phyloP scores from a whole-genome alignment of 2,329 filamentous ascomycete genomes.

The Colletotrichum destructivum region DNA sequence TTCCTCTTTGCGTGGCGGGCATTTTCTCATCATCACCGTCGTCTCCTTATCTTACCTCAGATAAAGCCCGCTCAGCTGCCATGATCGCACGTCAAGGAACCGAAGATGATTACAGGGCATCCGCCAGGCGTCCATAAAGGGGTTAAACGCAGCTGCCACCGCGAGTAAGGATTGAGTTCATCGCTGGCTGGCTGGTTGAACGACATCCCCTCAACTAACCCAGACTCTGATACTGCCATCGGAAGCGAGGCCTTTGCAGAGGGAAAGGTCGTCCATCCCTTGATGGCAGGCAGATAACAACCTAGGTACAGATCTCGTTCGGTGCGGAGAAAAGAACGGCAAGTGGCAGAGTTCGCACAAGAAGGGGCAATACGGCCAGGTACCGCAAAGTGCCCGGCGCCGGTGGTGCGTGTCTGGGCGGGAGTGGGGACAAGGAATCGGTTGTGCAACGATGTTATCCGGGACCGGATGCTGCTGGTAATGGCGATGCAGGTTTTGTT shows the following conservation, averaged over 20 bases:
- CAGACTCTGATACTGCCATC: conserved; percentile 5
- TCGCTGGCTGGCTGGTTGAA: conserved; percentile 25
- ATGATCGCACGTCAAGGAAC: not conserved
- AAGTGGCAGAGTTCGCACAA: not conserved
- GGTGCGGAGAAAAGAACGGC: conserved; percentile 12
- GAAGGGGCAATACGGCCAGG: conserved; percentile 4
- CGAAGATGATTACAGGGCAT: no score
- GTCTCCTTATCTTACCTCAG: no score
- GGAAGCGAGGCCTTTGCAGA: conserved; percentile 12
- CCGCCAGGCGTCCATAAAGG: no score
- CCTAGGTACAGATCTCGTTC: conserved; percentile 21
- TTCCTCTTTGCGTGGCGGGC: no score
- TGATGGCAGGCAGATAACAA: conserved; percentile 6
- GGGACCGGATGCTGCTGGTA: not conserved
- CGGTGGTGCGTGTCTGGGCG: not conserved
- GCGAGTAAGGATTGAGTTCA: conserved; percentile 19
- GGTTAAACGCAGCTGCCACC: not conserved
- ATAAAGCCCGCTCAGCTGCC: no score
- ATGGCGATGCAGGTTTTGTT: not conserved
- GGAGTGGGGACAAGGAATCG: not conserved
- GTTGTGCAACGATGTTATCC: not conserved
- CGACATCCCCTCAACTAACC: conserved; percentile 22
- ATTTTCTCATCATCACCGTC: no score
- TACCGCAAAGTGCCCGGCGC: conserved; percentile 6
- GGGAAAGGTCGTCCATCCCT: conserved; percentile 31